Percentiles rank a stretch among this genome's conserved stretches.
phyloP scores from a whole-genome alignment of 495 filamentous ascomycete species.

The Terfezia claveryi region DNA sequence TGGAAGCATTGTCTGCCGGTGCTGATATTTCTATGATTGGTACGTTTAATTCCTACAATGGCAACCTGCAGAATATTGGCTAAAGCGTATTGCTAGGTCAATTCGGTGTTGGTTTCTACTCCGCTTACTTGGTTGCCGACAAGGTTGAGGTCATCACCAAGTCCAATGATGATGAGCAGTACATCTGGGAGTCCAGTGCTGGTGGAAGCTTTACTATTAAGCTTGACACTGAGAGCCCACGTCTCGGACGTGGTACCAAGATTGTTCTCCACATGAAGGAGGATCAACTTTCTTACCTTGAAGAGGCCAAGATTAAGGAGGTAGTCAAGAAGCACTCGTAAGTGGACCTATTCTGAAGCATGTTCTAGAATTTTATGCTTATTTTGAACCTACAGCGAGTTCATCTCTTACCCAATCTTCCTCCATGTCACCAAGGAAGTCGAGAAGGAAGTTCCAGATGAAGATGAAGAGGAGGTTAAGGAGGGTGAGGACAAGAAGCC shows the following conservation, averaged over 20 bases:
- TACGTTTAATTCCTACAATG: background rate
- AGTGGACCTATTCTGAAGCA: background rate
- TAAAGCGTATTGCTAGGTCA: conserved; percentile 23
- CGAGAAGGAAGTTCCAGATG: conserved; percentile 94
- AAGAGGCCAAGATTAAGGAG: conserved; percentile 98
- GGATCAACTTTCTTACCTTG: conserved; percentile 93
- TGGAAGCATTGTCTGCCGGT: conserved; percentile 95
- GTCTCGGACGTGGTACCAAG: conserved; percentile 83
- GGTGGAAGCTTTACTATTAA: conserved; percentile 93
- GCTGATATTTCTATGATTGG: conserved; percentile 99
- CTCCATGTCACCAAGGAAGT: conserved; percentile 97
- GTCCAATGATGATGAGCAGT: conserved; percentile 99
- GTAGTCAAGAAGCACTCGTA: conserved; percentile 98
- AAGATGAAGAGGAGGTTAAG: conserved; percentile 61
- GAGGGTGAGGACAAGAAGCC: conserved; percentile 60
- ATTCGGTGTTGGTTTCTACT: conserved; percentile 99
- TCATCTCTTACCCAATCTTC: conserved; percentile 99
- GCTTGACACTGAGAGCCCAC: conserved; percentile 76
- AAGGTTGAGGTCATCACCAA: conserved; percentile 86
- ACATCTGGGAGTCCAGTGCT: conserved; percentile 95
- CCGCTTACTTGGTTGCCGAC: conserved; percentile 96
- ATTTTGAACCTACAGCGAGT: conserved; percentile 32
- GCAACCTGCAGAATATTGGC: no score
- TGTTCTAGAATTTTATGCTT: background rate
- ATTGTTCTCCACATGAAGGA: conserved; percentile 98